Evolutionary conservation across 306 rosid species (phyloP), one percentile per base, ranked within the genome.

Genomic region (Cercis canadensis): DNA sequence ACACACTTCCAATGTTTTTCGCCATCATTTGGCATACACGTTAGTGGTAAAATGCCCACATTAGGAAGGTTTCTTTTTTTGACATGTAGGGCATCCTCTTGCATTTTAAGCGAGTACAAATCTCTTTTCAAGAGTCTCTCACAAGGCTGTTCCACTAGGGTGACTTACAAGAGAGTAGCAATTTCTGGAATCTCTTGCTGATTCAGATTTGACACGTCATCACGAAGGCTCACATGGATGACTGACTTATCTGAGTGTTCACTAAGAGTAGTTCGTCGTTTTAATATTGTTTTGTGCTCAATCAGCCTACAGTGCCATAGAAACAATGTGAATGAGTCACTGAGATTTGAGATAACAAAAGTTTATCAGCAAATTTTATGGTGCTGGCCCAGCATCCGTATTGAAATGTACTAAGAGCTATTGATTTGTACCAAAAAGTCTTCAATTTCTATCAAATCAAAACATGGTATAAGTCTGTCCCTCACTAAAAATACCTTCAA

Each of bases 121-220:
- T 57, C 58, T 66, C 53, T 49, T 47, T 29, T 8, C 31, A 67
- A 67, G 84, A 75, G 79, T 83, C 72, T 65, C 67, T 47, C 52
- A 76, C 76, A 85, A 83, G 91, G 43, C 32, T 76, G 83, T 78
- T 85, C 72, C 74, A 70, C 10, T 88, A 78, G 90, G 89, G 82
- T 87, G 96, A 82, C 96, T 87, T 92, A 65, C 70, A 89, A 87
- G 96, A 87, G 86, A 84, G 29, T 24, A 59, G 50, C 63, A 34
- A 45, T 60, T 51, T 67, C 55, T 62, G 78, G 15, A 59, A 31
- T 65, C 47, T 58, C 65, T 75, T 62, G 79, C 74, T 78, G 66
- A 52, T 74, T 71, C 81, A 72, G 44, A 52, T 69, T 46, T 75
- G 69, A 52, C 81, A 45, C 66, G 60, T 18, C 37, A 66, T 41